A percentile compares a stretch with the other conserved stretches of the same genome.
Evolutionary conservation across 148 eudicot genomes (phyloP).

Genomic region (Rhododendron molle): DNA sequence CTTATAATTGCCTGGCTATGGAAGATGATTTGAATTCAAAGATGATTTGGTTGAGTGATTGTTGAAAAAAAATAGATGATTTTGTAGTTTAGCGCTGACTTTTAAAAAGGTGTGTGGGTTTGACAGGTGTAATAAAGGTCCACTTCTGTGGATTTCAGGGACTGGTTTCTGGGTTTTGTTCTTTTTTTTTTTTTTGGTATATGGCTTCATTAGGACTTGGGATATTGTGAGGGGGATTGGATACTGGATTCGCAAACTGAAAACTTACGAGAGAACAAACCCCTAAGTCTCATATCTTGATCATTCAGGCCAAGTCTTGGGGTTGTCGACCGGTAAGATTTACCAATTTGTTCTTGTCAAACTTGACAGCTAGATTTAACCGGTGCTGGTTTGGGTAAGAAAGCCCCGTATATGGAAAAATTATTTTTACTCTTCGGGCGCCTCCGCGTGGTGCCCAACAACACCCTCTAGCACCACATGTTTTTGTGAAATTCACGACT

Average conservation of each 20-base stretch:
- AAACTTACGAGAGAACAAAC: too few species aligned
- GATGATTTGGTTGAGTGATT: not conserved
- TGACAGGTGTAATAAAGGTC: too few species aligned
- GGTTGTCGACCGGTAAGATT: not conserved
- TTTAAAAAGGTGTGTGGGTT: too few species aligned
- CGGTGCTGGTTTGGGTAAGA: not conserved
- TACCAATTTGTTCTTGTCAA: not conserved
- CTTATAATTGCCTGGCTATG: not conserved
- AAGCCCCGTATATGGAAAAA: not conserved
- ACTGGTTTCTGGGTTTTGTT: not conserved
- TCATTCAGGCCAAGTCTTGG: not conserved
- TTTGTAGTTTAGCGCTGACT: too few species aligned
- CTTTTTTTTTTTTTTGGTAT: not conserved
- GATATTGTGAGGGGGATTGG: not conserved
- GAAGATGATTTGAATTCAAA: not conserved
- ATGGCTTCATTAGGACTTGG: not conserved
- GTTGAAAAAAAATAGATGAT: not conserved
- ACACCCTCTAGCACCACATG: not conserved
- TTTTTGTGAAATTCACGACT: not conserved
- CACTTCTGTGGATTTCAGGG: not conserved
- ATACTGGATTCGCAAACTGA: too few species aligned
- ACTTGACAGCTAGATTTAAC: not conserved
- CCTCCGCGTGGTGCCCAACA: not conserved
- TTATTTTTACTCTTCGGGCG: too few species aligned
- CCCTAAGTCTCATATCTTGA: too few species aligned